phyloP scores from a whole-genome alignment of 768 basidiomycete species.

The Boletus eberwhitei region DNA sequence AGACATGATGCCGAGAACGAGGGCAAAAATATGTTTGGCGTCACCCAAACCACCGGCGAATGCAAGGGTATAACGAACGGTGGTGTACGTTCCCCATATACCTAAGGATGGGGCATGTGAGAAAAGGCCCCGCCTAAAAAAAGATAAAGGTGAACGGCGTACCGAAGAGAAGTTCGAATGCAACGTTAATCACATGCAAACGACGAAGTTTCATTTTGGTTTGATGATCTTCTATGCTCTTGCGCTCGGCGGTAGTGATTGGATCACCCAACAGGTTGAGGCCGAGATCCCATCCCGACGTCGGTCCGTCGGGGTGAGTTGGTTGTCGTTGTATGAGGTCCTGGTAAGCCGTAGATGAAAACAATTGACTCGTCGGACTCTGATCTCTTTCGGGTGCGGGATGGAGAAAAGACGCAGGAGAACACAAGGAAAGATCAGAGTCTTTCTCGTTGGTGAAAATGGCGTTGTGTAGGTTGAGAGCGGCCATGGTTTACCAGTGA shows the following conservation, averaged over 20 bases:
- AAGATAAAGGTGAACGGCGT: slow-evolving; percentile 5
- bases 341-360: slow-evolving; percentile 31
- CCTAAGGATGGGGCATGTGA: slow-evolving; percentile 31
- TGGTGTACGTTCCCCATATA: slow-evolving; percentile 59
- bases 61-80: slow-evolving; percentile 63
- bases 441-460: slow-evolving; percentile 40
- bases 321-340: slow-evolving; percentile 39
- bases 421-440: slow-evolving; percentile 14
- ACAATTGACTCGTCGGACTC: slow-evolving; percentile 14
- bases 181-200: slow-evolving; percentile 27
- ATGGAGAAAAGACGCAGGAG: slow-evolving; percentile 22
- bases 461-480: slow-evolving; percentile 55
- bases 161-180: slow-evolving; percentile 38
- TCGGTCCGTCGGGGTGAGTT: slow-evolving; percentile 40
- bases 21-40: slow-evolving; percentile 36
- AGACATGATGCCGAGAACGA: slow-evolving; percentile 26
- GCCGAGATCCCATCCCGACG: slow-evolving; percentile 29
- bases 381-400: slow-evolving; percentile 11
- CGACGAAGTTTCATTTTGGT: slow-evolving; percentile 34
- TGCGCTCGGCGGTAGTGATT: slow-evolving; percentile 30
- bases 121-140: background rate
- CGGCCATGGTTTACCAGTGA: slow-evolving; percentile 46
- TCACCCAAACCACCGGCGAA: slow-evolving; percentile 44
- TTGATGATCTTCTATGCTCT: slow-evolving; percentile 25
- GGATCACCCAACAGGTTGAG: slow-evolving; percentile 33